Conservation (phyloP, 306 rosid species). For the Biancaea sappan region DNA sequence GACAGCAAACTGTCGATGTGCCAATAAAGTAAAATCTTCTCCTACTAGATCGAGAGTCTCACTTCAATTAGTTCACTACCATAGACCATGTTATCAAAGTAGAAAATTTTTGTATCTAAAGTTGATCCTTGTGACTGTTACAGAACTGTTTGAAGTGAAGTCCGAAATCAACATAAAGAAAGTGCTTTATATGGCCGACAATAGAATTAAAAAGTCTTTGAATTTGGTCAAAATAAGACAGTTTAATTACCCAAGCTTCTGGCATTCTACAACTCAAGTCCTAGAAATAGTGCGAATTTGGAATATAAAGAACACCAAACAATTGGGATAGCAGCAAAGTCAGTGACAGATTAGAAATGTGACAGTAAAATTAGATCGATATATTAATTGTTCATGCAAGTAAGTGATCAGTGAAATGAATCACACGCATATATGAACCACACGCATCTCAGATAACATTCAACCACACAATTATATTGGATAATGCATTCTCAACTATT, state of each 20-base stretch:
- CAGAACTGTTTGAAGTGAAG: no score
- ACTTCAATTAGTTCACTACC: background rate
- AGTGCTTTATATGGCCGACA: background rate
- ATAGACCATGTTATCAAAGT: background rate
- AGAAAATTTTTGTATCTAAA: background rate
- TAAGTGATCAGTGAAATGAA: background rate
- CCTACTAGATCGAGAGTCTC: background rate
- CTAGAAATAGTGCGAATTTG: background rate
- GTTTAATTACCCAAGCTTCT: background rate
- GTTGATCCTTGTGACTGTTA: no score
- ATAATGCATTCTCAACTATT: background rate
- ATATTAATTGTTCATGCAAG: background rate
- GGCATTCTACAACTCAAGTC: background rate
- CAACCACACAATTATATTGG: background rate
- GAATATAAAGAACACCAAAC: constrained; percentile 14
- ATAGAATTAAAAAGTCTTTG: background rate
- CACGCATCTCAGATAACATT: background rate
- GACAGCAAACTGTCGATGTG: background rate
- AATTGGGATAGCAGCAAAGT: background rate
- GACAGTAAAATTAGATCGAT: background rate
- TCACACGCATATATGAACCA: background rate
- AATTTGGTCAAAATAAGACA: background rate
- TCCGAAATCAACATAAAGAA: background rate
- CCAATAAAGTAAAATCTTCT: background rate
- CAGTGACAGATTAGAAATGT: background rate